These are phyloP conservation scores for Podaxis carcinomalis DNA, from an alignment of 768 basidiomycete species.

Conservation along the genomic window DNA sequence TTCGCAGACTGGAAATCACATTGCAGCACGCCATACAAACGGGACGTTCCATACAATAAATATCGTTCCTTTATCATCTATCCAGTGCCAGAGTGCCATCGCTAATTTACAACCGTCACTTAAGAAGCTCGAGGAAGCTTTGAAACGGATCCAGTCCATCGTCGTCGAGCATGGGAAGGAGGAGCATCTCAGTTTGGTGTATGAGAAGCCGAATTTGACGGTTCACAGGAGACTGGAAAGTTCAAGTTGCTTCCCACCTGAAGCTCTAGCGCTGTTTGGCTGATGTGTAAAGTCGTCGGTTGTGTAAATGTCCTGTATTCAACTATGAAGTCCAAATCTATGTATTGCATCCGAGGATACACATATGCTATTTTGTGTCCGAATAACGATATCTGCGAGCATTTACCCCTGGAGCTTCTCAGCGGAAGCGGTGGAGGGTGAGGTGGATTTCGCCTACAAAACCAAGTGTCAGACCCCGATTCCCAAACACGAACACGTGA, in stretches of 20 bases:
- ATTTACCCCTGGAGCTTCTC: not conserved
- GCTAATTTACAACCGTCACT: constrained; percentile 28
- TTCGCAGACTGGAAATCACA: constrained; percentile 60
- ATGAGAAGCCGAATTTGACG: constrained; percentile 6
- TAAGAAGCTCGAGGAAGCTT: constrained; percentile 33
- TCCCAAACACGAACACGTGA: not conserved
- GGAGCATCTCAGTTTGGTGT: constrained; percentile 24
- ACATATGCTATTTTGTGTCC: not conserved
- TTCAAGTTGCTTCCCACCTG: constrained; percentile 41
- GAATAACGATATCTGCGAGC: constrained; percentile 1
- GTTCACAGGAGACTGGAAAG: constrained; percentile 44
- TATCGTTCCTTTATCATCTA: constrained; percentile 38
- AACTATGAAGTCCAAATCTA: not conserved
- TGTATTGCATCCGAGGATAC: not conserved
- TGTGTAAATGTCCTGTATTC: not conserved
- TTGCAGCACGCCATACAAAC: constrained; percentile 50
- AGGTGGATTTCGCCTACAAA: not conserved
- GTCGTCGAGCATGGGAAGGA: constrained; percentile 49
- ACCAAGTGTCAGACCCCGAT: not conserved
- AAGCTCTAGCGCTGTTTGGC: constrained; percentile 15
- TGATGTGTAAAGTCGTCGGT: not conserved
- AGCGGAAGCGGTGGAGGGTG: not conserved
- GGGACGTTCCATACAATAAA: constrained; percentile 49
- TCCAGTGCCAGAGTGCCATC: constrained; percentile 28
- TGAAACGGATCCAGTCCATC: constrained; percentile 40